Base-by-base conservation (phyloP, 345 rosid species). In the rapeseed (Brassica napus) region DNA sequence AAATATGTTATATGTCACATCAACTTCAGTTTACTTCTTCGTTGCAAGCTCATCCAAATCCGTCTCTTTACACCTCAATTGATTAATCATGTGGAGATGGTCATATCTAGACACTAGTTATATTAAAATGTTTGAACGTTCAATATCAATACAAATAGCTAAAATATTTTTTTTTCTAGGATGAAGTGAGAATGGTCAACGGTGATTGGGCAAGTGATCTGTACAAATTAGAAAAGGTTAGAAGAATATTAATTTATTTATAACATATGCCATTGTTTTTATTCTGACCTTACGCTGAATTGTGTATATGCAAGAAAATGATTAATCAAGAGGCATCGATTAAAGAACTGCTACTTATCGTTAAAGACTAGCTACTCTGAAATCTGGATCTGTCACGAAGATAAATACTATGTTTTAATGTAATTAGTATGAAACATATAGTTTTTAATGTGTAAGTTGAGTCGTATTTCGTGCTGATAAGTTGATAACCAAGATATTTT, bases 131-230 rank as follows among this genome's bases (percentile, higher is more conserved):
- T 31, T 26, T 18, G 1, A 30, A 60, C 57, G 8, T 60, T 21
- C 28, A 47, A 28, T 2, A 60, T 15, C 34, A 55, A 44, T 44
- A 44, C 4, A 58, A 61, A 42, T 21, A 12, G 8, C 62, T 65
- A 39, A 78, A 47, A 12, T 73, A 59, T 73, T 67, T 59, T 59
- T 65, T 28, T 72, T 14, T 34, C 35, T 60, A 5, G 11, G 9
- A 68, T 79, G 34, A 68, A 60, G 78, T 10, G 26, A 79, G 74
- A 61, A 73, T 73, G 65, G 78, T 79, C 82, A 74, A 74, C 71
- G 71, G 49, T 71, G 60, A 68, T 34, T 68, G 52, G 52, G 15
- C 52, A 44, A 23, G 49, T 52, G 65, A 68, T 65, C 2, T 68
- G 68, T 44, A 61, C 44, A 60, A 18, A 31, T 30, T 34, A 66